phyloP scores from a whole-genome alignment of 2,329 filamentous ascomycete genomes.

The Macrophomina phaseolina region DNA sequence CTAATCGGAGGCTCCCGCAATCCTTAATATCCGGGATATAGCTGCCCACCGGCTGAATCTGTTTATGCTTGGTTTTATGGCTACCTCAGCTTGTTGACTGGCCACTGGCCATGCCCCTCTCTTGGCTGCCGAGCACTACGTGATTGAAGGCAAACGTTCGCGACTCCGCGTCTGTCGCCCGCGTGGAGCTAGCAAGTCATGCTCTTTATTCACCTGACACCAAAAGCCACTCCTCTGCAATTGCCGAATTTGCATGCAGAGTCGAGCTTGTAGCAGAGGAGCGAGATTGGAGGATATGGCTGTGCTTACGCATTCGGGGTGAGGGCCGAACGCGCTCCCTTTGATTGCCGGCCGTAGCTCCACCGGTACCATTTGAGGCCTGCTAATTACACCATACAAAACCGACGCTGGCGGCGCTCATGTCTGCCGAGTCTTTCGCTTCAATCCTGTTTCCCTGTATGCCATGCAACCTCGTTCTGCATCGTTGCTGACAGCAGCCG shows the following conservation, averaged over 20 bases:
- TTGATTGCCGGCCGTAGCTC: neutral
- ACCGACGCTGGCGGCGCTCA: neutral
- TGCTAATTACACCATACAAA: conserved; percentile 16
- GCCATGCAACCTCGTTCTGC: neutral
- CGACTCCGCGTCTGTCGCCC: neutral
- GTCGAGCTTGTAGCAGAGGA: neutral
- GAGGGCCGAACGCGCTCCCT: conserved; percentile 7
- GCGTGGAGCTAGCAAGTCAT: neutral
- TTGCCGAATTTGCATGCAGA: neutral
- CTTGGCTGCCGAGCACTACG: conserved; percentile 1
- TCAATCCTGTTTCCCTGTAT: neutral
- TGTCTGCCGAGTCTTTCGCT: neutral
- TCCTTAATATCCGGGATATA: conserved; percentile 12
- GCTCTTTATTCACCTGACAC: too few relatives aligned
- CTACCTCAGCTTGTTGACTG: neutral
- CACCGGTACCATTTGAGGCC: neutral
- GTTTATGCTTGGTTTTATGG: conserved; percentile 22
- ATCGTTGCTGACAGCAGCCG: neutral
- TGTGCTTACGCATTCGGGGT: conserved; percentile 8
- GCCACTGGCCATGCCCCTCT: neutral
- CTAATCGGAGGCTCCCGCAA: neutral
- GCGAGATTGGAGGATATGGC: conserved; percentile 22
- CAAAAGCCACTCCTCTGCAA: too few relatives aligned
- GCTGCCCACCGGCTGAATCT: neutral
- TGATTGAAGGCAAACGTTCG: neutral